Evolutionary conservation across 176 grass and related monocot genomes (phyloP).

Genomic region (Musa beccarii): DNA sequence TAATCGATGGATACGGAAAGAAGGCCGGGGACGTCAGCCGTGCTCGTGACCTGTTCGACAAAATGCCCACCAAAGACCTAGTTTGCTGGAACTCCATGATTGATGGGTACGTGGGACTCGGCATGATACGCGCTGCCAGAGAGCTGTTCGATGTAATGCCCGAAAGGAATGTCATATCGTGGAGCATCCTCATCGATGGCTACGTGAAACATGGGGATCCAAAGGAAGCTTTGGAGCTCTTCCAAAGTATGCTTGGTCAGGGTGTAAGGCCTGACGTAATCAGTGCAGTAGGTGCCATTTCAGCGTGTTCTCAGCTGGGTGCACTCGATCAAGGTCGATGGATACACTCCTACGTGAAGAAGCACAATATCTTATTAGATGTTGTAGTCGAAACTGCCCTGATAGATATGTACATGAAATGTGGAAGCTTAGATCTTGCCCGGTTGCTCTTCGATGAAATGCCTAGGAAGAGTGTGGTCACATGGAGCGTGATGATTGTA

Average conservation of each 20-base stretch:
- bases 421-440: constrained; percentile 39
- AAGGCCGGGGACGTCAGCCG: constrained; percentile 27
- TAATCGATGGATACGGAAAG: constrained; percentile 61
- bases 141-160: constrained; percentile 48
- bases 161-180: constrained; percentile 48
- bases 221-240: constrained; percentile 40
- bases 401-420: constrained; percentile 70
- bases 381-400: constrained; percentile 52
- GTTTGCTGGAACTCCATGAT: constrained; percentile 78
- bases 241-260: constrained; percentile 35
- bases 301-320: constrained; percentile 52
- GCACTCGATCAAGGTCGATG: constrained; percentile 65
- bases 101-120: constrained; percentile 41
- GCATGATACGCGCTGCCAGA: constrained; percentile 35
- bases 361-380: constrained; percentile 36
- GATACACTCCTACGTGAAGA: constrained; percentile 63
- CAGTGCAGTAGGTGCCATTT: constrained; percentile 39
- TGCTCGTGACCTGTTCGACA: constrained; percentile 53
- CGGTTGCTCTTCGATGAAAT: constrained; percentile 42
- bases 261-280: constrained; percentile 43
- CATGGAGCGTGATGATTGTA: constrained; percentile 68
- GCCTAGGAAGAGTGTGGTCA: constrained; percentile 40
- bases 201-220: constrained; percentile 35
- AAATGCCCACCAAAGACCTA: constrained; percentile 40
- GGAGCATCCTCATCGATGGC: constrained; percentile 52